Evolutionary conservation across 257 asterid species (phyloP).

Genomic region (Anisodus acutangulus): DNA sequence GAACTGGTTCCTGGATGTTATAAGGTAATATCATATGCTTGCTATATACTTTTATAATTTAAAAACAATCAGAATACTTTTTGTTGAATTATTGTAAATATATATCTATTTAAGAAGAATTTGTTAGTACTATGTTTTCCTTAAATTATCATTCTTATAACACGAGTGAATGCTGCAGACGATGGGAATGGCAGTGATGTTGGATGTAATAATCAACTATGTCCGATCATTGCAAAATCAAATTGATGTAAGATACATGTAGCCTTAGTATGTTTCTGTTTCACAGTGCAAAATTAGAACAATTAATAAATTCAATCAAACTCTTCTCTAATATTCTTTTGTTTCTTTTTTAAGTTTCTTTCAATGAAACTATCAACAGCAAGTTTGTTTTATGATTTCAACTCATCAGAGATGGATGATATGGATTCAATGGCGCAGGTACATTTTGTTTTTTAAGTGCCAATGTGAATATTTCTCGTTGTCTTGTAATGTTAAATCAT

Average conservation of each 20-base stretch:
- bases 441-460: neutral
- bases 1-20: constrained; percentile 97
- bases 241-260: constrained; percentile 65
- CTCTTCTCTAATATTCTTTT: neutral
- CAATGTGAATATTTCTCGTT: neutral
- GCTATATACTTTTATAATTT: too few relatives aligned
- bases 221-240: constrained; percentile 92
- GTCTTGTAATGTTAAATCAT: neutral
- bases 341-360: constrained; percentile 55
- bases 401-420: constrained; percentile 76
- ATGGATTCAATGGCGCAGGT: constrained; percentile 64
- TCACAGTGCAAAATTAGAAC: neutral
- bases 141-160: neutral
- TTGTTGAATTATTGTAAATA: neutral
- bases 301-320: neutral
- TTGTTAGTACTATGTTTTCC: neutral
- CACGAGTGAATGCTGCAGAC: constrained; percentile 56
- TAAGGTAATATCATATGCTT: constrained; percentile 52
- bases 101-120: neutral
- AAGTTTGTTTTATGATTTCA: constrained; percentile 85
- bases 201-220: constrained; percentile 86
- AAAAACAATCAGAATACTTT: neutral
- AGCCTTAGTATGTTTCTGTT: neutral
- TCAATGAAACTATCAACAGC: constrained; percentile 98
- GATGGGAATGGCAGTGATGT: constrained; percentile 99